Evolutionary conservation across 2,329 filamentous ascomycete species (phyloP).

Genomic region (Aureobasidium pullulans): DNA sequence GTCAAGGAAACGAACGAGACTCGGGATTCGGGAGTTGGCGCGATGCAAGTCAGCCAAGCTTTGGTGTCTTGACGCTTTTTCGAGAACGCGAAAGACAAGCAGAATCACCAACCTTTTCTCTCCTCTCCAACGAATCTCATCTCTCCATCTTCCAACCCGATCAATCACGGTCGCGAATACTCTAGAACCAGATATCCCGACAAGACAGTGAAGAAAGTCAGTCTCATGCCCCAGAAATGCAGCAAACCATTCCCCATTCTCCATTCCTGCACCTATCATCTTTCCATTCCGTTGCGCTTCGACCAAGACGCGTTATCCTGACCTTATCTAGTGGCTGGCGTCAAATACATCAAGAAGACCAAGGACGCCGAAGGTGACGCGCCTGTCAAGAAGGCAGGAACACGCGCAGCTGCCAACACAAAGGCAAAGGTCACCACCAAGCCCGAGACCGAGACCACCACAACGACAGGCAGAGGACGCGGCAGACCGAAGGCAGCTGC

Average conservation of each 20-base stretch:
- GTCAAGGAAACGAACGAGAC: not conserved
- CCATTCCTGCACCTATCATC: too few relatives aligned
- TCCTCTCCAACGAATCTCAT: not conserved
- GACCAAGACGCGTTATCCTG: not conserved
- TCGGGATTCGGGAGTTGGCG: not conserved
- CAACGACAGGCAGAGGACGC: conserved; percentile 14
- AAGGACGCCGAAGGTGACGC: conserved; percentile 17
- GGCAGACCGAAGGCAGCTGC: conserved; percentile 15
- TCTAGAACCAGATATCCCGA: not conserved
- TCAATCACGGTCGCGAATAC: conserved; percentile 4
- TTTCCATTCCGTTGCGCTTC: not conserved
- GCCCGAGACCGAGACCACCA: conserved; percentile 14
- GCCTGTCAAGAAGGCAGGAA: conserved; percentile 18
- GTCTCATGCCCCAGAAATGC: not conserved
- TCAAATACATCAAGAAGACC: conserved; percentile 25
- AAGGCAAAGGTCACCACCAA: conserved; percentile 23
- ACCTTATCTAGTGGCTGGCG: conserved; percentile 21
- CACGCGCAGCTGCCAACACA: conserved; percentile 20
- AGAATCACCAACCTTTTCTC: not conserved
- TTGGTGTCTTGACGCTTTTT: not conserved
- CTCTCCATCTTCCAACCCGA: not conserved
- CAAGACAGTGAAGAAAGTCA: not conserved
- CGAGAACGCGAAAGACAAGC: not conserved
- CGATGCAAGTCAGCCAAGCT: not conserved
- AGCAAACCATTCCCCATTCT: not conserved